phyloP scores from a whole-genome alignment of 2,329 filamentous ascomycete species.

The Arthrobotrys pseudoclavata region DNA sequence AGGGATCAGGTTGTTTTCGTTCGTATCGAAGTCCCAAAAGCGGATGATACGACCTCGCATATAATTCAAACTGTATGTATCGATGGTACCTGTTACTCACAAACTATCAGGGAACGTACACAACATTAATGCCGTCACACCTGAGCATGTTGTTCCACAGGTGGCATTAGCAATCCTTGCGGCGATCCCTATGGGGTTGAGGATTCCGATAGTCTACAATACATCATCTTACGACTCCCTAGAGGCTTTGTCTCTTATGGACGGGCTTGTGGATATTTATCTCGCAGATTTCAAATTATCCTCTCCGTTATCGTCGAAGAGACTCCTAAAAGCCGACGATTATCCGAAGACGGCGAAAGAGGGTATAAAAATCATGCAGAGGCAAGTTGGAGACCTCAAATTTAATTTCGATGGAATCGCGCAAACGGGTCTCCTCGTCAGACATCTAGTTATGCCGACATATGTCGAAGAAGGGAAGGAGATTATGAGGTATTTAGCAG shows the following conservation, averaged over 20 bases:
- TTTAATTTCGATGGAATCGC: conserved; percentile 86
- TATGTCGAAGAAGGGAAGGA: conserved; percentile 78
- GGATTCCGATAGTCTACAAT: conserved; percentile 84
- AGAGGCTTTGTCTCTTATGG: conserved; percentile 78
- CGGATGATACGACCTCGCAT: conserved; percentile 8
- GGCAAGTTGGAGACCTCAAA: conserved; percentile 84
- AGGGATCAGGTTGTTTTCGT: conserved; percentile 1
- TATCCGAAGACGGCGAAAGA: conserved; percentile 80
- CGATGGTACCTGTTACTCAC: neutral
- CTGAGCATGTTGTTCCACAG: conserved; percentile 88
- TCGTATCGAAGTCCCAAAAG: conserved; percentile 7
- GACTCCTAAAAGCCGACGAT: conserved; percentile 82
- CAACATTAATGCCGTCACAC: conserved; percentile 89
- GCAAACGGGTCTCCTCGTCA: conserved; percentile 79
- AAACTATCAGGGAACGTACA: conserved; percentile 72
- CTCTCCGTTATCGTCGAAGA: conserved; percentile 75
- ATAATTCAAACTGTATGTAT: conserved; percentile 5
- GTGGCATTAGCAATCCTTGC: conserved; percentile 82
- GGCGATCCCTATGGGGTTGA: conserved; percentile 78
- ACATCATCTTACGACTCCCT: conserved; percentile 84
- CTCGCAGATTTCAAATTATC: conserved; percentile 91
- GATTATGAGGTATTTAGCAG: conserved; percentile 82
- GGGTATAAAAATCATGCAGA: conserved; percentile 83
- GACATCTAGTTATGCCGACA: conserved; percentile 88
- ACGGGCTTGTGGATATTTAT: conserved; percentile 87